Conservation (phyloP, 2,329 filamentous ascomycete genomes). For the Lanzia echinophila region DNA sequence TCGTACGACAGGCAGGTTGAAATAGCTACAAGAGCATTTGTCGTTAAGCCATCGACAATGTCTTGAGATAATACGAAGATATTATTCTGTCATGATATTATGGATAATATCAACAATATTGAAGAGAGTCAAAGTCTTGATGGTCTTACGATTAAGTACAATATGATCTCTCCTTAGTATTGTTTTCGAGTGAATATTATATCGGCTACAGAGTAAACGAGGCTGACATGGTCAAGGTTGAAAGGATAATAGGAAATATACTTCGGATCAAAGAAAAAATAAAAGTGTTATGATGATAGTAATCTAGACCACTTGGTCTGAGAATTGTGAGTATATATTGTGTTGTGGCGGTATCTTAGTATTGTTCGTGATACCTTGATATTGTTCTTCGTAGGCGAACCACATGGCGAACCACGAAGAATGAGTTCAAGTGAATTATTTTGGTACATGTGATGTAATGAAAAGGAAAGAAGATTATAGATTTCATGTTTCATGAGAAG, state of each 20-base stretch:
- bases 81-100: not conserved
- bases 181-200: not conserved
- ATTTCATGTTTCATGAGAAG: no score
- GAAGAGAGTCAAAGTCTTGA: not conserved
- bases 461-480: no score
- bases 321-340: not conserved
- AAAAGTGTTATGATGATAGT: not conserved
- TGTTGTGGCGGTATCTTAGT: conserved; percentile 1
- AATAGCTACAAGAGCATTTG: not conserved
- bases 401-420: no score
- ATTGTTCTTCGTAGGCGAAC: conserved; percentile 7
- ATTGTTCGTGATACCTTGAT: conserved; percentile 7
- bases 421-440: no score
- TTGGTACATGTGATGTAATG: no score
- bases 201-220: not conserved
- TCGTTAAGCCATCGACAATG: not conserved
- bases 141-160: not conserved
- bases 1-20: not conserved
- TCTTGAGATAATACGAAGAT: conserved; percentile 2
- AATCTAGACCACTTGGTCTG: not conserved
- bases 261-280: not conserved
- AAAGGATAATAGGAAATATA: not conserved
- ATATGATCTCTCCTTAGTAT: conserved; percentile 4
- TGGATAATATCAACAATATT: not conserved
- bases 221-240: no score